Conservation (phyloP, 176 grass and related monocot species). For the Thalia dealbata region DNA sequence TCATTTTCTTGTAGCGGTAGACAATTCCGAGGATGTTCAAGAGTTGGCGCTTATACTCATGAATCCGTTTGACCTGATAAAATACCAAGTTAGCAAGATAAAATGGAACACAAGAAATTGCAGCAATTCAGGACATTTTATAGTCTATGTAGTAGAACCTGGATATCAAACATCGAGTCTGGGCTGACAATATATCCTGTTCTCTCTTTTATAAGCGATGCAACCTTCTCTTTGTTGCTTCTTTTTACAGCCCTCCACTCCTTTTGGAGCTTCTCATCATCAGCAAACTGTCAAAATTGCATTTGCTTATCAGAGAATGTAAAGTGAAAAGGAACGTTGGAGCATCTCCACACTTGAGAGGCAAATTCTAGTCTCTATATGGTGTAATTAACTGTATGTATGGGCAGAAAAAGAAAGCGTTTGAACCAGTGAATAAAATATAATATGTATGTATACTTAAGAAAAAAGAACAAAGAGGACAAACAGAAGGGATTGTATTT, state of each 20-base stretch:
- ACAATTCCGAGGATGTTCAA: slow-evolving; percentile 97
- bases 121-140: no score
- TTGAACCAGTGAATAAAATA: neutral
- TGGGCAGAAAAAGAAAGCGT: neutral
- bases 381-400: neutral
- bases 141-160: slow-evolving; percentile 31
- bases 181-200: slow-evolving; percentile 94
- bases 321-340: neutral
- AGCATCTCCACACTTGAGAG: neutral
- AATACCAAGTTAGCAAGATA: slow-evolving; percentile 23
- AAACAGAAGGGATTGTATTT: neutral
- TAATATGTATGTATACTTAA: neutral
- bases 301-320: slow-evolving; percentile 7
- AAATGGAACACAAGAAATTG: no score
- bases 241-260: slow-evolving; percentile 77
- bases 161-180: slow-evolving; percentile 97
- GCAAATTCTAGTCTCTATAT: no score
- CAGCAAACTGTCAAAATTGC: slow-evolving; percentile 53
- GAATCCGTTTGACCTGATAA: slow-evolving; percentile 88
- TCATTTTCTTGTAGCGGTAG: slow-evolving; percentile 98
- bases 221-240: slow-evolving; percentile 73
- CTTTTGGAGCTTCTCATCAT: slow-evolving; percentile 70
- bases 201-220: slow-evolving; percentile 76
- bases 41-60: slow-evolving; percentile 93
- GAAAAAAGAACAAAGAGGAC: neutral